Evolutionary conservation across 805 yeast genomes (phyloP).

Genomic region (Isabelozyma heimii): DNA sequence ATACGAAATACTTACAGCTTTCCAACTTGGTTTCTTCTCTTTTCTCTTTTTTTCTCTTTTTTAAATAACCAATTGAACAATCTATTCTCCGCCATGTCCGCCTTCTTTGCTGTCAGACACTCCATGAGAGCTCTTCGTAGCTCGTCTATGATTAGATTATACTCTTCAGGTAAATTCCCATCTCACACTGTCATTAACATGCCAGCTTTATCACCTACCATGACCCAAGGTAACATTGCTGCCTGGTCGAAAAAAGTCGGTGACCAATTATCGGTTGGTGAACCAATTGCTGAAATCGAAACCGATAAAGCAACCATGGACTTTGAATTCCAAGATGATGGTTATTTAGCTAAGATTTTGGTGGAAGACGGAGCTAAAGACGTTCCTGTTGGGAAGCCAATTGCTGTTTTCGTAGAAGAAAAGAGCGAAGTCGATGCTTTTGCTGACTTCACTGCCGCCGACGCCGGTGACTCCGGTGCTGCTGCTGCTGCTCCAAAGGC

Average conservation of each 20-base stretch:
- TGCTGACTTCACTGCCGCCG: slow-evolving; percentile 77
- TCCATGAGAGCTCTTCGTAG: slow-evolving; percentile 20
- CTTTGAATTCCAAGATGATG: slow-evolving; percentile 97
- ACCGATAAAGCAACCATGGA: slow-evolving; percentile 98
- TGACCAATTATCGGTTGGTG: slow-evolving; percentile 87
- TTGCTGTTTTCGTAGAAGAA: slow-evolving; percentile 94
- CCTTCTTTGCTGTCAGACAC: slow-evolving; percentile 34
- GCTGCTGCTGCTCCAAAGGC: slow-evolving; percentile 35
- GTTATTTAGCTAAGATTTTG: slow-evolving; percentile 82
- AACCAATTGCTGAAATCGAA: slow-evolving; percentile 92
- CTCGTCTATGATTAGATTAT: slow-evolving; percentile 34
- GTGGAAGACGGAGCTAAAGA: slow-evolving; percentile 85
- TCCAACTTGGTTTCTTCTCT: background rate
- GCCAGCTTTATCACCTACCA: slow-evolving; percentile 99
- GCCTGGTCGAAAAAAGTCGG: slow-evolving; percentile 90
- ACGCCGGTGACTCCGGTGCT: slow-evolving; percentile 57
- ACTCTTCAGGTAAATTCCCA: slow-evolving; percentile 57
- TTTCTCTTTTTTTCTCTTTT: slow-evolving; percentile 1
- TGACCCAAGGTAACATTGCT: slow-evolving; percentile 93
- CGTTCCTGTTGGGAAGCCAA: slow-evolving; percentile 90
- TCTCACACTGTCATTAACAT: slow-evolving; percentile 85
- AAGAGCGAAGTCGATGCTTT: slow-evolving; percentile 83
- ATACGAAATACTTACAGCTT: background rate
- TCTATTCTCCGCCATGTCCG: slow-evolving; percentile 21
- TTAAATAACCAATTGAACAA: background rate